Base-by-base conservation (phyloP, 139 green algal genomes). In the Tetraselmis striata region DNA sequence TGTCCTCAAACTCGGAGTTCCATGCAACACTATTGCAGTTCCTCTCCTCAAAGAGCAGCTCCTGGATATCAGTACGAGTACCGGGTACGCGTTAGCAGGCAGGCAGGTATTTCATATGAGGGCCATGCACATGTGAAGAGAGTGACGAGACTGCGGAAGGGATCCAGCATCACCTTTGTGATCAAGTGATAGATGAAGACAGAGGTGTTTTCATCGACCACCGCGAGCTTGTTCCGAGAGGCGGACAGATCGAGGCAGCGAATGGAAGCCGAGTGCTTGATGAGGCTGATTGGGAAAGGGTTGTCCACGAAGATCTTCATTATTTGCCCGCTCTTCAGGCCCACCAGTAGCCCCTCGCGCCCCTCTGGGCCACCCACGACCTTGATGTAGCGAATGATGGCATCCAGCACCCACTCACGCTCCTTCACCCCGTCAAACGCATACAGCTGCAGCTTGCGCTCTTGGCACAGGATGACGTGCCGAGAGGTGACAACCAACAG, bases 1-100 rank as follows among this genome's bases (percentile, higher is more conserved):
- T 96, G 85, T 95, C 92, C 82, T 95, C 94, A 80, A 92, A 94
- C 75, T 95, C 89, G 22, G 81, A 84, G 88, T 97, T 97, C 91
- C 92, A 97, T 2, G 91, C 88, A 28, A 95, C 94, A 59, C 89
- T 95, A 88, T 93, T 96, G 67, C 88, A 92, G 32, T 90, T 90
- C 77, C 85, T 87, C 31, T 92, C 88, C 84, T 94, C 85, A 75
- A 91, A 94, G 59, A 92, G 25, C 59, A 93, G 59, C 78, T 90
- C 85, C 83, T 87, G 78, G n/a, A n/a, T n/a, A n/a, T n/a, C n/a
- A n/a, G n/a, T n/a, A n/a, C n/a, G n/a, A n/a, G n/a, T n/a, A n/a
- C n/a, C n/a, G n/a, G n/a, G n/a, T n/a, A n/a, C n/a, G n/a, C n/a
- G n/a, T n/a, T n/a, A n/a, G n/a, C n/a, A n/a, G n/a, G n/a, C n/a